Conservation (phyloP, 2,329 filamentous ascomycete genomes). For the Colletotrichum sp. region DNA sequence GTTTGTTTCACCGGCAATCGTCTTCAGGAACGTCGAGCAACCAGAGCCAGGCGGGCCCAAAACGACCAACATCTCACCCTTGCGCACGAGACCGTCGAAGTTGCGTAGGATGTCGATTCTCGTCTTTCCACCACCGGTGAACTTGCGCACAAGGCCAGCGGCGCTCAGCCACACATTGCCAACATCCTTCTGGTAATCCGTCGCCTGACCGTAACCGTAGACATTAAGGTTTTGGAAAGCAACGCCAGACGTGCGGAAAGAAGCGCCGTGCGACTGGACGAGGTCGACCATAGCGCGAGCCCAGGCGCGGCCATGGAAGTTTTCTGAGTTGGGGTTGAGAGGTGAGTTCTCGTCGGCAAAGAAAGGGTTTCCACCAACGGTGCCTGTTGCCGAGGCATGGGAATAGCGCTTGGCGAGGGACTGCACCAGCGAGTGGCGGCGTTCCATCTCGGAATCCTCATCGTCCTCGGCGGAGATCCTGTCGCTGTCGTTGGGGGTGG, state of each 20-base stretch:
- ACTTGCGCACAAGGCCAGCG: constrained; percentile 46
- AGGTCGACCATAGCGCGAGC: constrained; percentile 63
- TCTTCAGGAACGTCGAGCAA: constrained; percentile 86
- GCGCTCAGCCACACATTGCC: constrained; percentile 64
- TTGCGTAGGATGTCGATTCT: constrained; percentile 72
- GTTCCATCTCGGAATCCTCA: constrained; percentile 50
- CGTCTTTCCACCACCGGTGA: constrained; percentile 58
- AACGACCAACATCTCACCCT: constrained; percentile 78
- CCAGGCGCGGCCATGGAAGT: constrained; percentile 64
- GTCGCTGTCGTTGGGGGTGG: constrained; percentile 18
- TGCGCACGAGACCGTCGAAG: constrained; percentile 72
- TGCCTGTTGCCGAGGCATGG: constrained; percentile 43
- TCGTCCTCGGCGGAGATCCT: constrained; percentile 39
- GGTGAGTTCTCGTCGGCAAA: constrained; percentile 54
- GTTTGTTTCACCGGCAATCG: constrained; percentile 81
- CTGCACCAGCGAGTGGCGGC: constrained; percentile 58
- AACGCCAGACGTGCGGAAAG: constrained; percentile 67
- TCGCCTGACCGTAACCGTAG: constrained; percentile 69
- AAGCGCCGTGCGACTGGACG: constrained; percentile 55
- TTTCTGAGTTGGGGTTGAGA: constrained; percentile 56
- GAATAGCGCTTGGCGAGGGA: constrained; percentile 60
- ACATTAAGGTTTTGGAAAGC: constrained; percentile 72
- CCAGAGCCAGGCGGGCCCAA: constrained; percentile 75
- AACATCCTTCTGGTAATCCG: constrained; percentile 75
- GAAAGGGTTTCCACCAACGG: constrained; percentile 54